phyloP scores from a whole-genome alignment of 345 rosid genomes.

The Rhizophora mangle region DNA sequence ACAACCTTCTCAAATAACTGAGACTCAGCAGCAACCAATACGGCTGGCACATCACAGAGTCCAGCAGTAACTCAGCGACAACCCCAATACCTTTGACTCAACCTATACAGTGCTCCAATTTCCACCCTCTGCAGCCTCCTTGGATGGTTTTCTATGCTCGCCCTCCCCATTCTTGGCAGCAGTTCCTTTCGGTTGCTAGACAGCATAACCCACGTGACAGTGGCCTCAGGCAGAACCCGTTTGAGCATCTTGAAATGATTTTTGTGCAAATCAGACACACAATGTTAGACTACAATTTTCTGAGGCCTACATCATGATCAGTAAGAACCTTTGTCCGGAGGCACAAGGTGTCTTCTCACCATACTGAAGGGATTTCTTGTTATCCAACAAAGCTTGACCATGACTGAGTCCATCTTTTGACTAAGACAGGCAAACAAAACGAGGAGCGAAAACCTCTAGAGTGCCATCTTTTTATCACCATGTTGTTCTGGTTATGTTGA shows the following conservation, averaged over 20 bases:
- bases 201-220: conserved; percentile 3
- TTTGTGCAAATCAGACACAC: too few relatives aligned
- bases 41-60: conserved; percentile 28
- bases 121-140: conserved; percentile 70
- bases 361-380: too few relatives aligned
- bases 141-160: conserved; percentile 60
- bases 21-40: conserved; percentile 41
- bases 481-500: too few relatives aligned
- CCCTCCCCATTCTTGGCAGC: conserved; percentile 55
- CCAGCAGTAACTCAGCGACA: conserved; percentile 28
- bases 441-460: too few relatives aligned
- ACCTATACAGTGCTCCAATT: conserved; percentile 45
- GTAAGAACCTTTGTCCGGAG: not conserved
- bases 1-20: conserved; percentile 37
- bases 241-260: conserved; percentile 11
- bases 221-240: not conserved
- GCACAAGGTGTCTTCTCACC: too few relatives aligned
- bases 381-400: too few relatives aligned
- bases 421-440: too few relatives aligned
- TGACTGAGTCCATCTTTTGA: too few relatives aligned
- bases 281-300: not conserved
- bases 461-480: too few relatives aligned
- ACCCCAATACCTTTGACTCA: conserved; percentile 22
- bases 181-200: conserved; percentile 16
- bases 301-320: not conserved